Evolutionary conservation across 257 asterid genomes (phyloP).

Genomic region (Linderniella brevidens): DNA sequence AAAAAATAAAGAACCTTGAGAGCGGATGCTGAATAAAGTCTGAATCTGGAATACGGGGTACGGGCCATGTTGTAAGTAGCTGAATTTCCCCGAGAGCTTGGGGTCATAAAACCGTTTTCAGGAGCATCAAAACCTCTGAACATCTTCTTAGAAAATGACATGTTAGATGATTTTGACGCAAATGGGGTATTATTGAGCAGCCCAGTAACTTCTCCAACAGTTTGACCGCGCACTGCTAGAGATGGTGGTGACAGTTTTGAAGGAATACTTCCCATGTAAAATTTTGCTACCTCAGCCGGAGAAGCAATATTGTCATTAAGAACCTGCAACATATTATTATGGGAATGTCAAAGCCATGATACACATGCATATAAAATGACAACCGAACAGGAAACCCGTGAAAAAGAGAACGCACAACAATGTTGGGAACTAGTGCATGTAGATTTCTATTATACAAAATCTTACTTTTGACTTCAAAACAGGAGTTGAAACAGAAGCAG

Average conservation of each 20-base stretch:
- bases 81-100: slow-evolving; percentile 71
- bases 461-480: slow-evolving; percentile 28
- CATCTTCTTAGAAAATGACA: slow-evolving; percentile 17
- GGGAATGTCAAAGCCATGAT: slow-evolving; percentile 11
- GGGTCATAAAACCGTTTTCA: slow-evolving; percentile 49
- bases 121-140: slow-evolving; percentile 22
- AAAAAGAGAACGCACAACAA: not conserved
- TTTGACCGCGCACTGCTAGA: slow-evolving; percentile 36
- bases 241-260: slow-evolving; percentile 51
- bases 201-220: slow-evolving; percentile 27
- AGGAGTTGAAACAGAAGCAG: slow-evolving; percentile 25
- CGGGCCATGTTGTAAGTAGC: slow-evolving; percentile 91
- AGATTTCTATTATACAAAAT: not conserved
- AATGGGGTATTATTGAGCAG: slow-evolving; percentile 19
- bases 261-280: slow-evolving; percentile 78
- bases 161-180: slow-evolving; percentile 28
- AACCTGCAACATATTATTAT: slow-evolving; percentile 31
- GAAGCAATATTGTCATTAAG: slow-evolving; percentile 48
- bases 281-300: slow-evolving; percentile 86
- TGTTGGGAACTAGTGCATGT: not conserved
- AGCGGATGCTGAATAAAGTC: slow-evolving; percentile 27
- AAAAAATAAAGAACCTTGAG: slow-evolving; percentile 22
- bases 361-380: slow-evolving; percentile 1
- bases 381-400: not conserved
- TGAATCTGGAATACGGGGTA: slow-evolving; percentile 71